Percentiles rank a stretch among this genome's conserved stretches.
Evolutionary conservation across 768 basidiomycete species (phyloP).

Genomic region (Guyanaporus albipodus): DNA sequence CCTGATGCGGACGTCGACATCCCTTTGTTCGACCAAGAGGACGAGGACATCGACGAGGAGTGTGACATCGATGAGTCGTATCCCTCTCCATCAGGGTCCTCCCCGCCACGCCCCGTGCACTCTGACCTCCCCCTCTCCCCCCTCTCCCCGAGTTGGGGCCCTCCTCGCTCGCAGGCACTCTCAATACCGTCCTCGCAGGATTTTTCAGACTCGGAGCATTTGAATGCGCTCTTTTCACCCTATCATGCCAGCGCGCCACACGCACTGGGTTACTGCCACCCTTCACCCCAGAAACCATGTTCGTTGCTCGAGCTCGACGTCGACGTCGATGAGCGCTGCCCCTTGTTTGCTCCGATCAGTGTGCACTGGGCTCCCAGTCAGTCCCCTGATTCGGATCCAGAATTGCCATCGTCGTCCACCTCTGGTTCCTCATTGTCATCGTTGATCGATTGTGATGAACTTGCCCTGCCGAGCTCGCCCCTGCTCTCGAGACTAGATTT

Average conservation of each 20-base stretch:
- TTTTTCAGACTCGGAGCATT: slow-evolving; percentile 14
- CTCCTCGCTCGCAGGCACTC: slow-evolving; percentile 10
- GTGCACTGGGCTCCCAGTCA: slow-evolving; percentile 21
- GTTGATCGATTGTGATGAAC: slow-evolving; percentile 23
- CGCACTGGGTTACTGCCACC: slow-evolving; percentile 11
- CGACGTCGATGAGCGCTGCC: slow-evolving; percentile 16
- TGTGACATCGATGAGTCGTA: slow-evolving; percentile 20
- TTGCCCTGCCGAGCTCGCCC: slow-evolving; percentile 28
- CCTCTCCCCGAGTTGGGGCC: slow-evolving; percentile 34
- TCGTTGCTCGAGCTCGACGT: slow-evolving; percentile 29
- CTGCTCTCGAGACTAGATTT: slow-evolving; percentile 29
- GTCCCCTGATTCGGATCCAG: slow-evolving; percentile 13
- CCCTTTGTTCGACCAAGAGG: slow-evolving; percentile 10
- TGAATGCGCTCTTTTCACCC: slow-evolving; percentile 18
- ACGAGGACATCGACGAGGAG: slow-evolving; percentile 15
- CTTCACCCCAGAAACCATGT: slow-evolving; percentile 13
- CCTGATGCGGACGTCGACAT: slow-evolving; percentile 34
- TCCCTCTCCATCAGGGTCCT: slow-evolving; percentile 7
- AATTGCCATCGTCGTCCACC: slow-evolving; percentile 5
- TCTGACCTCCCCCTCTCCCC: slow-evolving; percentile 29
- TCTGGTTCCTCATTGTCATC: slow-evolving; percentile 18
- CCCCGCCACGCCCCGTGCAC: slow-evolving; percentile 15
- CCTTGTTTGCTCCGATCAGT: slow-evolving; percentile 21
- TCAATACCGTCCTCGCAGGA: slow-evolving; percentile 15
- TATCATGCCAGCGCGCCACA: slow-evolving; percentile 10